phyloP scores from a whole-genome alignment of 2,329 filamentous ascomycete genomes.

The Talaromyces verruculosus region DNA sequence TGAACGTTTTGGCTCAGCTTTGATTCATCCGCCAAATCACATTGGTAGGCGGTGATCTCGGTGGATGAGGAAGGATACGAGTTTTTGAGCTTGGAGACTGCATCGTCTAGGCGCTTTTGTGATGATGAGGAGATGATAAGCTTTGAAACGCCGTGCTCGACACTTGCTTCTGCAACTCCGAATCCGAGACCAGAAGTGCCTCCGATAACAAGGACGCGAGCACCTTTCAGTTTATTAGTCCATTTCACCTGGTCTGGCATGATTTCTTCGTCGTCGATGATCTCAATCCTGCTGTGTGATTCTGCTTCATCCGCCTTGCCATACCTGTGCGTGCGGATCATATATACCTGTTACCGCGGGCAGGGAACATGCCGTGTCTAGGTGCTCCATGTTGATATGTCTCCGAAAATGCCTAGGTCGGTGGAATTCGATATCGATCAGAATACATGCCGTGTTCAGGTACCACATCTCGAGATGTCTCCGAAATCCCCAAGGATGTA shows the following conservation, averaged over 20 bases:
- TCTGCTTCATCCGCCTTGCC: neutral
- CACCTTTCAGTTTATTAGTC: neutral
- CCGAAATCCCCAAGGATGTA: too few relatives aligned
- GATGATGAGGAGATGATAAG: neutral
- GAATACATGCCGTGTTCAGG: neutral
- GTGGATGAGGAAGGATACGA: neutral
- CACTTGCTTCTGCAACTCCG: neutral
- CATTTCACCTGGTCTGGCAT: neutral
- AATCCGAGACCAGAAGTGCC: neutral
- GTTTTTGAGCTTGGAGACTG: neutral
- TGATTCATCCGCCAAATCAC: constrained; percentile 1
- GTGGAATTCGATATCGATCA: neutral
- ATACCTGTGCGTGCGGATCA: neutral
- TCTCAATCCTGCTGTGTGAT: neutral
- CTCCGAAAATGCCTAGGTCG: neutral
- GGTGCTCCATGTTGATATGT: neutral
- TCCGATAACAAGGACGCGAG: neutral
- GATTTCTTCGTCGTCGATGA: neutral
- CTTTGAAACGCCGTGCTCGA: neutral
- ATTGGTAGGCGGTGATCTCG: neutral
- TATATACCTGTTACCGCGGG: neutral
- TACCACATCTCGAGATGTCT: too few relatives aligned
- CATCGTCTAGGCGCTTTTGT: neutral
- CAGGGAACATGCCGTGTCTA: neutral
- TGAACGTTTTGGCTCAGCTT: neutral